Percentiles rank a stretch among this genome's conserved stretches.
Conservation (phyloP, 1,284 basidiomycete genomes). For the Ceratobasidium sp. region DNA sequence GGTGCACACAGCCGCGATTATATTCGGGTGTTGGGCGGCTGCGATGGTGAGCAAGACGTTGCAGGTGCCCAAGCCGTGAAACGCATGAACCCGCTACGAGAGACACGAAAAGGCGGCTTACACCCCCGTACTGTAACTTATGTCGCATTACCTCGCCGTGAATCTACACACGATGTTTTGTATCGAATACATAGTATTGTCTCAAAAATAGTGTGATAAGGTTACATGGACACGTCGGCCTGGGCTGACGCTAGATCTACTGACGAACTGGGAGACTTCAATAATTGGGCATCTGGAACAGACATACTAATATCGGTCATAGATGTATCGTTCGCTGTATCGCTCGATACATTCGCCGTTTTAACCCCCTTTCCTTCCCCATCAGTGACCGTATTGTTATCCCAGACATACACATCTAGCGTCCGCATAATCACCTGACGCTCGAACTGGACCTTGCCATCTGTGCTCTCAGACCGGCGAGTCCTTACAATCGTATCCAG, state of each 20-base stretch:
- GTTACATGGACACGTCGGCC: conserved; percentile 19
- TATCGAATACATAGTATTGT: conserved; percentile 38
- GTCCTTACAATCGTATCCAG: conserved; percentile 65
- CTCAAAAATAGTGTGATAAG: conserved; percentile 23
- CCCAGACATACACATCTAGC: conserved; percentile 55
- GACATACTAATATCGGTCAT: background rate
- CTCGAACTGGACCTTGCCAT: conserved; percentile 63
- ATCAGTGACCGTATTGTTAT: conserved; percentile 2
- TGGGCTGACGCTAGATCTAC: conserved; percentile 2
- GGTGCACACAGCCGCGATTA: conserved; percentile 73
- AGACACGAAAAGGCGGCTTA: conserved; percentile 28
- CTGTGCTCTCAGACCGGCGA: conserved; percentile 53
- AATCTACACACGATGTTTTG: conserved; percentile 40
- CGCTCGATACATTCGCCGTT: background rate
- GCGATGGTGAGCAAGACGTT: conserved; percentile 97
- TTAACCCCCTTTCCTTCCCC: background rate
- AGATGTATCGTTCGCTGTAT: conserved; percentile 3
- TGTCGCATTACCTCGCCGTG: conserved; percentile 40
- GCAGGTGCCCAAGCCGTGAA: conserved; percentile 74
- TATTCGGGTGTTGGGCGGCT: conserved; percentile 85
- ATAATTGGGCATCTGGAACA: conserved; percentile 6
- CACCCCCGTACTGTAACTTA: conserved; percentile 34
- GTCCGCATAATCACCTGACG: conserved; percentile 71
- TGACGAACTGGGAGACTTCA: conserved; percentile 10
- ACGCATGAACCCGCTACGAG: background rate